Evolutionary conservation across 208 protist species (phyloP), one percentile per base, ranked within the genome.

Genomic region (Leishmania braziliensis): DNA sequence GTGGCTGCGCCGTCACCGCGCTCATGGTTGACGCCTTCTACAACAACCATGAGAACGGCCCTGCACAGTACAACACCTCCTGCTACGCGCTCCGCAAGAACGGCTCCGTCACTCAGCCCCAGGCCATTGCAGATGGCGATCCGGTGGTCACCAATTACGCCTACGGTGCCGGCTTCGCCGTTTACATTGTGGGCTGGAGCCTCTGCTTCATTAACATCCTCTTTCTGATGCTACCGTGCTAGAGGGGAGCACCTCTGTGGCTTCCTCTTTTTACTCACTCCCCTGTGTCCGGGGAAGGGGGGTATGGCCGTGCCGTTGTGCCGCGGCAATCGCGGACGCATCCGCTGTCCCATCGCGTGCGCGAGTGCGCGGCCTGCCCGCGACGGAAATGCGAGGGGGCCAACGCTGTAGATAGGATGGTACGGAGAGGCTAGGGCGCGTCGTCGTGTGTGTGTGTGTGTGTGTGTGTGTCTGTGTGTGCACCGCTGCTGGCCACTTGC

Each of bases 111-210:
- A 56, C 36, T 75, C 10, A 36, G 6, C 60, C 60, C 4, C 6
- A 12, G 20, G 33, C 70, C 46, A 75, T 8, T 1, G 8, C 14
- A 12, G 48, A 39, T 16, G 54, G 5, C 48, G 48, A 62, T 39
- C n/a, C 14, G 6, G 18, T 48, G 62, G 50, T 20, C 18, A 84
- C 85, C 29, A 46, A 72, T n/a, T 89, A 65, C 75, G 66, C 86
- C 56, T 91, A 90, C 78, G 90, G 87, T 68, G 87, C 81, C 14
- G 87, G 90, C 65, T 90, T 93, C 62, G 88, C 77, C 26, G 76
- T 93, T 12, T 75, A 84, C 69, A 70, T 90, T 58, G 81, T 79
- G 36, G 90, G 84, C 51, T 91, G 90, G 90, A 72, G 78, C 48
- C 79, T 91, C 14, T 54, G 77, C 74, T 81, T 93, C 72, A 74